Evolutionary conservation across 2,329 filamentous ascomycete genomes (phyloP).

Genomic region (Madurella fahalii): DNA sequence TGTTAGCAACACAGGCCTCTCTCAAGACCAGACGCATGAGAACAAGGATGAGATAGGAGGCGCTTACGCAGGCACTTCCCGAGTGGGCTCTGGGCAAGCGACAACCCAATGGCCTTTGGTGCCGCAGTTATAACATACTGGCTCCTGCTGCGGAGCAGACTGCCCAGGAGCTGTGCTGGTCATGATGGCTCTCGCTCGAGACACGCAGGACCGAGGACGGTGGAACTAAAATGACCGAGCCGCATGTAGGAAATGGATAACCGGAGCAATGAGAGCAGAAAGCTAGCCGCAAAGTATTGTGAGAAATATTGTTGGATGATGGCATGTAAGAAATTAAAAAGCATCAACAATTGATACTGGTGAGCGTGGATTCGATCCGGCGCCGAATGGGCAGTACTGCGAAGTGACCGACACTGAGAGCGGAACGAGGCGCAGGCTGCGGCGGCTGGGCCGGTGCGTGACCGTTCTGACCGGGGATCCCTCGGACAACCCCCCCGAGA

Average conservation of each 20-base stretch:
- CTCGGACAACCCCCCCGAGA: neutral
- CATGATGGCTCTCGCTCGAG: slow-evolving; percentile 12
- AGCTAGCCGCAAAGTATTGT: too few relatives aligned
- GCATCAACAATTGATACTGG: too few relatives aligned
- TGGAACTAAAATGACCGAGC: neutral
- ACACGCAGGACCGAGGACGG: neutral
- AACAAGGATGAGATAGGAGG: slow-evolving; percentile 13
- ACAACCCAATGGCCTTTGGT: slow-evolving; percentile 48
- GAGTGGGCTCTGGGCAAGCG: slow-evolving; percentile 49
- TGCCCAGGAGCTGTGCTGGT: slow-evolving; percentile 28
- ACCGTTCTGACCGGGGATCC: too few relatives aligned
- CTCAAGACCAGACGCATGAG: neutral
- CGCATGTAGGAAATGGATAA: neutral
- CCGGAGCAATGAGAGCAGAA: neutral
- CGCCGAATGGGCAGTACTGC: too few relatives aligned
- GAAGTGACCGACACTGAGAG: too few relatives aligned
- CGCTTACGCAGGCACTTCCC: slow-evolving; percentile 49
- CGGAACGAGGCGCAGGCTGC: too few relatives aligned
- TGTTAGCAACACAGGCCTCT: slow-evolving; percentile 6
- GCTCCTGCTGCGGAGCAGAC: slow-evolving; percentile 28
- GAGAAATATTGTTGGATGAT: too few relatives aligned
- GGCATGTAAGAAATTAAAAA: too few relatives aligned
- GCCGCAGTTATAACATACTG: slow-evolving; percentile 53
- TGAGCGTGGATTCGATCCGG: too few relatives aligned
- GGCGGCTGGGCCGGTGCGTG: too few relatives aligned